phyloP scores from a whole-genome alignment of 352 stramenopile genomes.

The Phytopythium delawarense region DNA sequence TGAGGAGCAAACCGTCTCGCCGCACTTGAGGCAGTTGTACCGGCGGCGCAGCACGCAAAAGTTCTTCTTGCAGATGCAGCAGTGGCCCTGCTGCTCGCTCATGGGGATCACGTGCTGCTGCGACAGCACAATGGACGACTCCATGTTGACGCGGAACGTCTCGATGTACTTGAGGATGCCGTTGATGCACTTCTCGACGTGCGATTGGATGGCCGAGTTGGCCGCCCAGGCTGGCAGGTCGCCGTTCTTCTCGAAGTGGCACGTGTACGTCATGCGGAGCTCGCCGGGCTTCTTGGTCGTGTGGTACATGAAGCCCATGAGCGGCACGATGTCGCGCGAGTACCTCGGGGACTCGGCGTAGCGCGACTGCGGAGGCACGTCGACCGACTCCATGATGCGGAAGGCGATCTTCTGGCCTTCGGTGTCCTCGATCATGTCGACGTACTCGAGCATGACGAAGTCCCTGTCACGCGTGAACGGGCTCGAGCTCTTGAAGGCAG shows the following conservation, averaged over 20 bases:
- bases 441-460: constrained; percentile 83
- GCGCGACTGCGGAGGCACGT: constrained; percentile 44
- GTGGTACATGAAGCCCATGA: constrained; percentile 88
- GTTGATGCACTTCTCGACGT: constrained; percentile 86
- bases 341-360: constrained; percentile 65
- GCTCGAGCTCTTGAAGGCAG: constrained; percentile 79
- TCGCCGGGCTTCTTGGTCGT: constrained; percentile 75
- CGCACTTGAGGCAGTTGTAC: constrained; percentile 86
- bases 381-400: constrained; percentile 81
- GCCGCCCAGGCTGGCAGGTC: constrained; percentile 78
- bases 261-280: constrained; percentile 84
- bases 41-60: constrained; percentile 67
- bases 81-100: constrained; percentile 70
- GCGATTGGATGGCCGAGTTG: constrained; percentile 82
- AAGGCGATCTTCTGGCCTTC: constrained; percentile 82
- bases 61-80: constrained; percentile 67
- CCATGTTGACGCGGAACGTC: constrained; percentile 57
- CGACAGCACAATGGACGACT: constrained; percentile 62
- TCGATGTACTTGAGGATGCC: constrained; percentile 86
- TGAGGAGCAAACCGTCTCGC: constrained; percentile 72
- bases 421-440: constrained; percentile 86
- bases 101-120: constrained; percentile 68
- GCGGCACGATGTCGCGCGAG: constrained; percentile 64
- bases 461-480: constrained; percentile 78
- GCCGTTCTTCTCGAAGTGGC: constrained; percentile 83